These are phyloP conservation scores for Botrytis porri DNA, from an alignment of 2,329 filamentous ascomycete genomes.

Conservation along the genomic window DNA sequence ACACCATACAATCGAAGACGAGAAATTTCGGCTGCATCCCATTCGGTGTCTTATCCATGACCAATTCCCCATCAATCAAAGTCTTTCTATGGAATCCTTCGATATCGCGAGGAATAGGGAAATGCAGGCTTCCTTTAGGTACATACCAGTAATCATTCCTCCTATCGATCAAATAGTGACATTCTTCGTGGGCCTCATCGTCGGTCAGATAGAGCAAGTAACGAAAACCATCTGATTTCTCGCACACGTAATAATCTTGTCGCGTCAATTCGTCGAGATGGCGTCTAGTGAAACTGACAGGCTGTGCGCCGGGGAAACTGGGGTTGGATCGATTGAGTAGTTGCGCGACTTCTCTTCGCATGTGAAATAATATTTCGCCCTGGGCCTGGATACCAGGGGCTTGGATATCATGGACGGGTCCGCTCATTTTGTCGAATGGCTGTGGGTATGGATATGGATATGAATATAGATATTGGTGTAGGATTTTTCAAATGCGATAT, in stretches of 20 bases:
- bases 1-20: slow-evolving; percentile 87
- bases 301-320: slow-evolving; percentile 86
- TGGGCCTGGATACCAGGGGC: slow-evolving; percentile 65
- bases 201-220: slow-evolving; percentile 88
- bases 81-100: slow-evolving; percentile 73
- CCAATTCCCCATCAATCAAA: slow-evolving; percentile 88
- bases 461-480: background rate
- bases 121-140: slow-evolving; percentile 66
- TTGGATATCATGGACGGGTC: slow-evolving; percentile 43
- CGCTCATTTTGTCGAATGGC: slow-evolving; percentile 22
- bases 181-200: slow-evolving; percentile 60
- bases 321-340: slow-evolving; percentile 68
- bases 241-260: slow-evolving; percentile 94
- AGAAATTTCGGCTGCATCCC: slow-evolving; percentile 77
- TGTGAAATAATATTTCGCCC: slow-evolving; percentile 54
- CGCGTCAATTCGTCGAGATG: slow-evolving; percentile 80
- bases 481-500: background rate
- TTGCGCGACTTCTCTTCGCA: slow-evolving; percentile 70
- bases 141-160: slow-evolving; percentile 97
- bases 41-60: slow-evolving; percentile 72
- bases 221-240: slow-evolving; percentile 95
- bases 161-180: slow-evolving; percentile 92
- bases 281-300: slow-evolving; percentile 81
- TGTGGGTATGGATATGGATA: background rate
- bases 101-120: slow-evolving; percentile 67